Conservation (phyloP, 768 basidiomycete species). For the Crepidotus variabilis region DNA sequence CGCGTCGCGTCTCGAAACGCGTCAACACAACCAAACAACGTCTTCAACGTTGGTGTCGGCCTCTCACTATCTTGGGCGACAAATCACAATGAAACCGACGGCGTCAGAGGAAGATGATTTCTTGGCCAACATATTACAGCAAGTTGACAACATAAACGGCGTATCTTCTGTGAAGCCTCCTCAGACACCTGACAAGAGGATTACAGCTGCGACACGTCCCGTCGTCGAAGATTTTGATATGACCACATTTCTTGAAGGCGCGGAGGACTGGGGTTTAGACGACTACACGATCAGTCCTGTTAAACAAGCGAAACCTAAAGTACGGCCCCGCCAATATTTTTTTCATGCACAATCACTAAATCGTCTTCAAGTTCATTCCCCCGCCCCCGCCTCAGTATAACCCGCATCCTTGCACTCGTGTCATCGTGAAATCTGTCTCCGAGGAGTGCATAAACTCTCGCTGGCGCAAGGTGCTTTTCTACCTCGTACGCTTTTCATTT, state of each 20-base stretch:
- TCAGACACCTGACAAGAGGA: not conserved
- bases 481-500: not conserved
- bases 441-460: slow-evolving; percentile 26
- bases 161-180: not conserved
- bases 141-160: not conserved
- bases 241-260: slow-evolving; percentile 47
- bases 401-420: slow-evolving; percentile 47
- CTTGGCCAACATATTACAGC: slow-evolving; percentile 3
- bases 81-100: slow-evolving; percentile 2
- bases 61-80: not conserved
- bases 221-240: slow-evolving; percentile 34
- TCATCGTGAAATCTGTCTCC: slow-evolving; percentile 45
- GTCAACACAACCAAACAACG: not conserved
- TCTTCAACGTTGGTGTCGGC: not conserved
- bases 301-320: not conserved
- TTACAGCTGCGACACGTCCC: not conserved
- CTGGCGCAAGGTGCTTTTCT: slow-evolving; percentile 38
- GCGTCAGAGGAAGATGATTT: not conserved
- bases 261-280: slow-evolving; percentile 66
- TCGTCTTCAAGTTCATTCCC: not conserved
- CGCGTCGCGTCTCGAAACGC: not conserved
- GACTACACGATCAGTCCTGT: slow-evolving; percentile 1
- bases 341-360: not conserved
- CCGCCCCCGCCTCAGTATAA: slow-evolving; percentile 13
- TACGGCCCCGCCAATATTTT: not conserved